Evolutionary conservation across 768 basidiomycete genomes (phyloP), one percentile per base, ranked within the genome.

Genomic region (Termitomyces sp.): DNA sequence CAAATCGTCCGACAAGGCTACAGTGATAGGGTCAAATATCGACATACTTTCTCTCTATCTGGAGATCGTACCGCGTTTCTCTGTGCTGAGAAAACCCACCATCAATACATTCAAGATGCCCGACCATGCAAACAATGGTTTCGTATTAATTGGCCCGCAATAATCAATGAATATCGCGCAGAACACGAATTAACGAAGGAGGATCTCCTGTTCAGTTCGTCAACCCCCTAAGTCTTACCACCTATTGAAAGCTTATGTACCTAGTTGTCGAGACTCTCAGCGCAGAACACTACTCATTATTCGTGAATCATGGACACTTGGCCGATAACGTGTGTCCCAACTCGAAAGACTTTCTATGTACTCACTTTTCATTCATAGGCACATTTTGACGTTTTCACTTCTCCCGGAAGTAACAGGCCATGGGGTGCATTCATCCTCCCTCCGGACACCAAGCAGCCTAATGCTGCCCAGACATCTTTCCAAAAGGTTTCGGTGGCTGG

Each of bases 251-350:
- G 10, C 41, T 41, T 4, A 19, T 49, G 38, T 49, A 12, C 5
- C 8, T 19, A 61, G 60, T 61, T 40, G 47, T 61, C 4, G 60
- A 61, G 50, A 57, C 56, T 45, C 57, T 61, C 23, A 58, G 33
- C 15, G 56, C 60, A 9, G 33, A 52, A 38, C 17, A 58, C 28
- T 53, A 55, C 26, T 56, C 56, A 8, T 33, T 58, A 12, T 55
- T 61, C 17, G 60, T 45, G 3, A 61, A 58, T 35, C 53, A 58
- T 31, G 60, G 56, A 38, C 53, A 61, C 33, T 41, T 45, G 19
- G 21, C 50, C 2, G 47, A 49, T 10, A 52, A 42, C 11, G 41
- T 53, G 23, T 33, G 40, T 31, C 3, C 19, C 21, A 14, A 21
- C 14, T 49, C 5, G 14, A 4, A 49, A 38, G 17, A 7, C 23